A percentile compares a stretch with the other conserved stretches of the same genome.
phyloP scores from a whole-genome alignment of 2,329 filamentous ascomycete genomes.

The Mycogone perniciosa region DNA sequence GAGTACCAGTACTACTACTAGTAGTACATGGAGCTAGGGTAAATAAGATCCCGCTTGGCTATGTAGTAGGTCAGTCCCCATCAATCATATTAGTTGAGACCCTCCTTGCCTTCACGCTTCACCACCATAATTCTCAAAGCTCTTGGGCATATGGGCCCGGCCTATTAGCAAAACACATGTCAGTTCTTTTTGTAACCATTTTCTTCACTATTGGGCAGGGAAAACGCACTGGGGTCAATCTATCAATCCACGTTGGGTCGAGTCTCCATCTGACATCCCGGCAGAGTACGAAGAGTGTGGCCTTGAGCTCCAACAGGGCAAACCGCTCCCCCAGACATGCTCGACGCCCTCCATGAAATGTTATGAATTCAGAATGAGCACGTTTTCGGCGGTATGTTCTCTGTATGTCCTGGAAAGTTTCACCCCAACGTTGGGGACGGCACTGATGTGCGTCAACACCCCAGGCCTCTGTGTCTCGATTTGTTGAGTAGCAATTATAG shows the following conservation, averaged over 20 bases:
- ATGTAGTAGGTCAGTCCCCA: too few species aligned
- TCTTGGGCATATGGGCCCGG: slow-evolving; percentile 13
- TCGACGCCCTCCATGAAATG: slow-evolving; percentile 35
- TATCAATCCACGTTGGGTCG: slow-evolving; percentile 26
- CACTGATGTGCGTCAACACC: slow-evolving; percentile 30
- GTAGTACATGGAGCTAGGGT: too few species aligned
- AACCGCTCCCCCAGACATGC: slow-evolving; percentile 36
- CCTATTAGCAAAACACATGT: neutral
- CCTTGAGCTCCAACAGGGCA: slow-evolving; percentile 31
- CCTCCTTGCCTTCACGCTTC: too few species aligned
- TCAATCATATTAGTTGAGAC: too few species aligned
- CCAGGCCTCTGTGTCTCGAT: slow-evolving; percentile 28
- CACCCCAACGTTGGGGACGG: slow-evolving; percentile 34
- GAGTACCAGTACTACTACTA: too few species aligned
- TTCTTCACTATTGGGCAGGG: neutral
- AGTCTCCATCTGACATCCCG: slow-evolving; percentile 23
- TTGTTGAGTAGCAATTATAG: slow-evolving; percentile 35
- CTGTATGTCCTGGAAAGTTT: slow-evolving; percentile 28
- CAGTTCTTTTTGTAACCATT: neutral
- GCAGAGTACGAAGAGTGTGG: slow-evolving; percentile 28
- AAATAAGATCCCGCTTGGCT: too few species aligned
- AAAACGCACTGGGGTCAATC: slow-evolving; percentile 28
- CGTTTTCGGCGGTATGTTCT: slow-evolving; percentile 28
- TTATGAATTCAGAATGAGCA: slow-evolving; percentile 33
- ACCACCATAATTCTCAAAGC: neutral